Base-by-base conservation (phyloP, 176 grass and related monocot species). In the Puccinellia tenuiflora region DNA sequence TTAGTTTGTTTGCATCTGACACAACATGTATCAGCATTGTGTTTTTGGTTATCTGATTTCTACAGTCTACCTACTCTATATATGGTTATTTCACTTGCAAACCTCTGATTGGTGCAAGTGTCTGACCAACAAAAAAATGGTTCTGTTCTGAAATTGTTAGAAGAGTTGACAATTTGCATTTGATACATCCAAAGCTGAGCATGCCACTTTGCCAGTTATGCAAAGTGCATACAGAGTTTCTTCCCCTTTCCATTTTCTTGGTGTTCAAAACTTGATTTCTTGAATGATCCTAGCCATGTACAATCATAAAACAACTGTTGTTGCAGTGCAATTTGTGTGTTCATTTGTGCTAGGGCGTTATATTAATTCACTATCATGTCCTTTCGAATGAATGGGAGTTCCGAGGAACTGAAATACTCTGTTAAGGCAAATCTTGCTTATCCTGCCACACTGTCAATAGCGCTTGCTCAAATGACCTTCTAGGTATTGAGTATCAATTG, bases 71-170 rank as follows among this genome's bases (percentile, higher is more conserved):
- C 22, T 11, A 63, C 37, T 72, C 14, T 43, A 25, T 37, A n/a
- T 57, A 33, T 79, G 73, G 35, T 75, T 80, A 9, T 79, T 66
- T 17, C 34, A 84, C 68, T 38, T 80, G 28, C 47, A 16, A 75
- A 77, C 28, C 34, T 81, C 24, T 66, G 0, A 6, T 28, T 4
- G 55, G 6, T 76, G 37, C 34, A 18, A 50, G 28, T 67, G 17
- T 77, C 37, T 50, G 31, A 85, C 33, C 39, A 69, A 30, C 18
- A 50, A 1, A 80, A 56, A 76, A 18, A 51, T 7, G 0, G 56
- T 46, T 46, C 7, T 70, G 16, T 35, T 63, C 25, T 82, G 25
- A 64, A 34, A 52, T 64, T 64, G 8, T 54, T 69, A 22, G 31
- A 29, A 20, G 62, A 13, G 3, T 42, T 60, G 16, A 39, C 54